Evolutionary conservation across 257 asterid species (phyloP).

Genomic region (Plantago ovata): DNA sequence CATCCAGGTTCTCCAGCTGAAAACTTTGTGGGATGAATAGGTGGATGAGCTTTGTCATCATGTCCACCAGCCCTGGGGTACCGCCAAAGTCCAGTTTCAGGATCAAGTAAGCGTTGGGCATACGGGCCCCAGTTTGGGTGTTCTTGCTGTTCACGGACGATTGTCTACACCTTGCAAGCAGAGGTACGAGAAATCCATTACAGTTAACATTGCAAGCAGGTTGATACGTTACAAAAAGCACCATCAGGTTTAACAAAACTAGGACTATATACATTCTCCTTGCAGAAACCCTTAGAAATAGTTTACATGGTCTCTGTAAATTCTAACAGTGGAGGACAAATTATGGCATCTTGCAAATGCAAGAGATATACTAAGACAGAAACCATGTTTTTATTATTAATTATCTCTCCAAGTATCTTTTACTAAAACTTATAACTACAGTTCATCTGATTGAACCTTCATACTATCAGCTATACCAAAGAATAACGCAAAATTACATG

Average conservation of each 20-base stretch:
- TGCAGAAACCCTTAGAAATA: conserved; percentile 2
- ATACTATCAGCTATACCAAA: background rate
- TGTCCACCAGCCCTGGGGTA: conserved; percentile 86
- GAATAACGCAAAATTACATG: conserved; percentile 2
- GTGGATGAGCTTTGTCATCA: conserved; percentile 99
- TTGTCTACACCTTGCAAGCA: conserved; percentile 48
- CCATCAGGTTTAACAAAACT: background rate
- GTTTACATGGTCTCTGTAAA: conserved; percentile 9
- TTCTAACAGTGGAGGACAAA: conserved; percentile 8
- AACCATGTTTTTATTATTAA: conserved; percentile 8
- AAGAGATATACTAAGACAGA: background rate
- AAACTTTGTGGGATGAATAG: conserved; percentile 96
- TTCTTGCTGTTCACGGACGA: conserved; percentile 85
- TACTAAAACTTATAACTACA: background rate
- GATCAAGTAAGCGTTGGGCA: conserved; percentile 81
- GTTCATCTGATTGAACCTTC: background rate
- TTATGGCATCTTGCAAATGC: background rate
- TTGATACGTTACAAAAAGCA: background rate
- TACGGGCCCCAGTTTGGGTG: conserved; percentile 90
- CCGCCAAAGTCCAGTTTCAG: conserved; percentile 84
- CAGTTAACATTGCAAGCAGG: background rate
- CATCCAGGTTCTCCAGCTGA: conserved; percentile 88
- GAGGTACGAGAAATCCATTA: conserved; percentile 8
- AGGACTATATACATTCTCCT: background rate
- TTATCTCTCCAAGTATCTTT: conserved; percentile 4